Conservation (phyloP, 2,329 filamentous ascomycete species). For the Sclerotinia spermophila region DNA sequence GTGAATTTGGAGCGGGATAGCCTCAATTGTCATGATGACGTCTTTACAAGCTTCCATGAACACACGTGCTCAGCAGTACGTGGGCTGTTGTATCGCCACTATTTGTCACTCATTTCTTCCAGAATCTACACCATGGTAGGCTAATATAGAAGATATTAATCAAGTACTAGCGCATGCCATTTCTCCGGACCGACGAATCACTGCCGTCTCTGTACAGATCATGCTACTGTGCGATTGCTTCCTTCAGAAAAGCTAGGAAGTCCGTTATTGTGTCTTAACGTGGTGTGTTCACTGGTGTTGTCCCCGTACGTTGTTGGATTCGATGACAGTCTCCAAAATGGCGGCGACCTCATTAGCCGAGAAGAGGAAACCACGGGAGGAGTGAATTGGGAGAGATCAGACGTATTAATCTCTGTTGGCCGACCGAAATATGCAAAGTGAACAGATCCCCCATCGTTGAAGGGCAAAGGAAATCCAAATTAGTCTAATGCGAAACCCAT, state of each 20-base stretch:
- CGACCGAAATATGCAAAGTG: background rate
- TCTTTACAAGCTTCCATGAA: no score
- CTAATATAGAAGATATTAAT: background rate
- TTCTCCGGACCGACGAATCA: background rate
- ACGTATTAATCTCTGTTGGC: background rate
- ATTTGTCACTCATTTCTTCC: background rate
- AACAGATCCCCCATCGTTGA: background rate
- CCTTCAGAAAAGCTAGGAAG: background rate
- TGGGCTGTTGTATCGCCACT: background rate
- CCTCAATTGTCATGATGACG: no score
- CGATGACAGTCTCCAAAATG: background rate
- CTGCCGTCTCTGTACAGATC: background rate
- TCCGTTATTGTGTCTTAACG: background rate
- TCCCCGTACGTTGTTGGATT: background rate
- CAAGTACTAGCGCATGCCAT: background rate
- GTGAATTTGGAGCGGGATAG: background rate
- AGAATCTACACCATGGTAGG: background rate
- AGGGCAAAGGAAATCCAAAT: background rate
- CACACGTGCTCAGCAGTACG: background rate
- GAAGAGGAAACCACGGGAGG: rapidly evolving
- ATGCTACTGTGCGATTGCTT: background rate
- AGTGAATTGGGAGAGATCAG: background rate
- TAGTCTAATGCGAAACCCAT: background rate
- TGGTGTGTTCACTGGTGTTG: no score
- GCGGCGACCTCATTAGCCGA: background rate